These are phyloP conservation scores for Fonsecaea monophora DNA, from an alignment of 2,329 filamentous ascomycete species.

Conservation along the genomic window DNA sequence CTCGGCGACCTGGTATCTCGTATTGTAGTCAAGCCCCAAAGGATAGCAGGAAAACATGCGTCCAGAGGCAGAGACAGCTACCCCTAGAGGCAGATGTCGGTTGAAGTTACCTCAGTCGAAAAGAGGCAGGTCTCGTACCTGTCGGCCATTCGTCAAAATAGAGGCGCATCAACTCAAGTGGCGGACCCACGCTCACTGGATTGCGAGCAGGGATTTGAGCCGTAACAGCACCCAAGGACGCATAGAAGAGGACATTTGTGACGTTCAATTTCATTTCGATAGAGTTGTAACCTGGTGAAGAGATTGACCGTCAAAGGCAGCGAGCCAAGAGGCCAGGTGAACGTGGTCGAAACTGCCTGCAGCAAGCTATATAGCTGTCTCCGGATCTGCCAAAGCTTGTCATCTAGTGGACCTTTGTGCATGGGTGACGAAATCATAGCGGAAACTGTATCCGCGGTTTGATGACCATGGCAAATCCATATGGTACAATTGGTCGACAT, in stretches of 20 bases:
- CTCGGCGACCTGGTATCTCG: constrained; percentile 59
- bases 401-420: neutral
- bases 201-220: constrained; percentile 40
- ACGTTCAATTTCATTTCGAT: constrained; percentile 3
- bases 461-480: neutral
- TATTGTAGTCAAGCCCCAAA: constrained; percentile 57
- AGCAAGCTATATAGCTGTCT: neutral
- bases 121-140: constrained; percentile 39
- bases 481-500: neutral
- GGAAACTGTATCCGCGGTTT: constrained; percentile 10
- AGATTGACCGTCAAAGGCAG: neutral
- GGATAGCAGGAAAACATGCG: constrained; percentile 62
- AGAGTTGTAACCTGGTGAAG: neutral
- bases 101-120: neutral
- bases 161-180: constrained; percentile 57
- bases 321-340: neutral
- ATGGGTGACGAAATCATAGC: constrained; percentile 13
- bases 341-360: neutral
- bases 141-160: constrained; percentile 60
- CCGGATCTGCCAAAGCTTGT: neutral
- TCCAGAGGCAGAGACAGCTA: constrained; percentile 59
- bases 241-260: neutral
- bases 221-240: neutral
- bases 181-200: constrained; percentile 50
- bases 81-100: constrained; percentile 45